phyloP scores from a whole-genome alignment of 176 grass and related monocot species.

The barley (Hordeum vulgare) region DNA sequence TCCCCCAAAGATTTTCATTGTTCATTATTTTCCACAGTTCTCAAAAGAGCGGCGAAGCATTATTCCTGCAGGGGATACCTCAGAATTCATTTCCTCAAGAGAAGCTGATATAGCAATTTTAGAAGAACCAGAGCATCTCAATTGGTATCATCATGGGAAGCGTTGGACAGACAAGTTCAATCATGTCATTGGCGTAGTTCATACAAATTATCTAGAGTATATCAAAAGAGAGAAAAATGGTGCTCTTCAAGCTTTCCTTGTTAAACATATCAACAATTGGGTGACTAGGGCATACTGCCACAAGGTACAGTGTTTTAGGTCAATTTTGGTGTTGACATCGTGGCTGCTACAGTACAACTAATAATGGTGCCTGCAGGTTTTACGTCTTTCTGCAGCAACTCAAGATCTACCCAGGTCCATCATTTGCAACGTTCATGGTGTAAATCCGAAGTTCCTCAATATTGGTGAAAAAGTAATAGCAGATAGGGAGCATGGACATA shows the following conservation, averaged over 20 bases:
- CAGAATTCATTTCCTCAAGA: conserved; percentile 76
- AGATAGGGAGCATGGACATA: conserved; percentile 48
- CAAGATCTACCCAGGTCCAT: conserved; percentile 82
- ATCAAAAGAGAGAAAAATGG: conserved; percentile 97
- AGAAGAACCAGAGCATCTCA: conserved; percentile 98
- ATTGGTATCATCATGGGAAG: conserved; percentile 99
- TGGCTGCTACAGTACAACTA: conserved; percentile 6
- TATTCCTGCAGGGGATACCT: conserved; percentile 88
- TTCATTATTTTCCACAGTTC: conserved; percentile 53
- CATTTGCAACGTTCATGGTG: conserved; percentile 89
- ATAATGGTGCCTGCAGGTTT: conserved; percentile 54
- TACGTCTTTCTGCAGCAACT: conserved; percentile 86
- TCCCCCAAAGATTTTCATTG: background rate
- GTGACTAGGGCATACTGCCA: conserved; percentile 90
- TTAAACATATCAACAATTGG: conserved; percentile 97
- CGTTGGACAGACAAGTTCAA: conserved; percentile 98
- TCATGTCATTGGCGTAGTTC: conserved; percentile 87
- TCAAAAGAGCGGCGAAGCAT: conserved; percentile 90
- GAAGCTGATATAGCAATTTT: conserved; percentile 97
- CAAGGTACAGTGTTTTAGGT: conserved; percentile 53
- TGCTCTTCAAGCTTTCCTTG: conserved; percentile 80
- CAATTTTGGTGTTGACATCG: background rate
- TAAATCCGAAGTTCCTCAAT: conserved; percentile 83
- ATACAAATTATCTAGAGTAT: conserved; percentile 98
- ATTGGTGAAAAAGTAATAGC: conserved; percentile 64